Conservation (phyloP, 768 basidiomycete genomes). For the Lentinula lateritia region DNA sequence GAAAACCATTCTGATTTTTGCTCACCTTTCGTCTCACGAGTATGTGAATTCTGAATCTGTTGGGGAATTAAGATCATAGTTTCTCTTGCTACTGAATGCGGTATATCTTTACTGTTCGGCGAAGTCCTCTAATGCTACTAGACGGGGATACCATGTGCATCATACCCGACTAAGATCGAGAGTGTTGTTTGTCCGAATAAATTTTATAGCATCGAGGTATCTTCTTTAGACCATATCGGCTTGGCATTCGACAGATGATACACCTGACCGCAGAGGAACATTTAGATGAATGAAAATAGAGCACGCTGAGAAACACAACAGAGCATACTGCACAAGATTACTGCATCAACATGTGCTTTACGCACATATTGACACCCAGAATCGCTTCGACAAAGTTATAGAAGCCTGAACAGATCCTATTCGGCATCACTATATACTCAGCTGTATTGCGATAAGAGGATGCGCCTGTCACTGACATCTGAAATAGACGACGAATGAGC, state of each 20-base stretch:
- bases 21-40: neutral
- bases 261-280: neutral
- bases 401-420: neutral
- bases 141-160: neutral
- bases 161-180: neutral
- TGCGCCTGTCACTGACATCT: neutral
- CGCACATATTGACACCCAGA: neutral
- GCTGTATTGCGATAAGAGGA: neutral
- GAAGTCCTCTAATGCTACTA: neutral
- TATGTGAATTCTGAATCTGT: neutral
- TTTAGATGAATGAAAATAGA: neutral
- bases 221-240: neutral
- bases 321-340: neutral
- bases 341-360: neutral
- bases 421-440: neutral
- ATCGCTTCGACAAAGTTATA: neutral
- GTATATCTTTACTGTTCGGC: neutral
- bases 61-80: neutral
- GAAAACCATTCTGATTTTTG: neutral
- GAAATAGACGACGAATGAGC: neutral
- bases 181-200: neutral
- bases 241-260: neutral
- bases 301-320: neutral
- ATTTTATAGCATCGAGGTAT: neutral
- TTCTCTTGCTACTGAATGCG: neutral